Conservation (phyloP, 1,139 yeast species). For the Saccharomyces hybrid region DNA sequence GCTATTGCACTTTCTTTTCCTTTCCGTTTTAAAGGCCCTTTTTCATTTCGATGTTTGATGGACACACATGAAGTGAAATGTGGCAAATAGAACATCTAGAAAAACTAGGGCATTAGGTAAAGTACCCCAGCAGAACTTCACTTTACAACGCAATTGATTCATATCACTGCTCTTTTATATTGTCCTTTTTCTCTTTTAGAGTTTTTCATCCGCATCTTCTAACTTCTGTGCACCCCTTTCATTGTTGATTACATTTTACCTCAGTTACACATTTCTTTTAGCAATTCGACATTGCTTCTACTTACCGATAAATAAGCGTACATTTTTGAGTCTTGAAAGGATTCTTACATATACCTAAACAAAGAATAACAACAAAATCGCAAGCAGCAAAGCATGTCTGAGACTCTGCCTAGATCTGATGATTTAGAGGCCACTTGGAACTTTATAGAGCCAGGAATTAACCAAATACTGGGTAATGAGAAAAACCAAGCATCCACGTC, state of each 20-base stretch:
- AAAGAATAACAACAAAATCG: background rate
- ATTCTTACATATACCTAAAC: background rate
- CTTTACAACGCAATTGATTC: background rate
- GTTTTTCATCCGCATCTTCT: background rate
- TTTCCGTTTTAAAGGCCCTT: background rate
- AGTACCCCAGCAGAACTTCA: background rate
- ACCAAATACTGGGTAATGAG: slow-evolving; percentile 54
- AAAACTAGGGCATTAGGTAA: background rate
- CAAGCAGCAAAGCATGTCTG: slow-evolving; percentile 24
- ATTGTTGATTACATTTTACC: background rate
- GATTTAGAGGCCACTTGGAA: slow-evolving; percentile 69
- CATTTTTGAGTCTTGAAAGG: background rate
- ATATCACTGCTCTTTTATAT: background rate
- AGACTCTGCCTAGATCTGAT: slow-evolving; percentile 34
- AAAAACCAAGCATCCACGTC: slow-evolving; percentile 11
- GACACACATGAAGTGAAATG: background rate
- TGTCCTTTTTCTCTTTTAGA: background rate
- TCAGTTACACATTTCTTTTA: background rate
- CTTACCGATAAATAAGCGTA: background rate
- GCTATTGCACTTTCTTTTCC: background rate
- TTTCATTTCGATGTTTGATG: background rate
- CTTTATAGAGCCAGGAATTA: slow-evolving; percentile 67
- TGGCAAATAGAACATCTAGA: background rate
- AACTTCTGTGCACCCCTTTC: background rate
- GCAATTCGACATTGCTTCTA: background rate